Percentiles rank a stretch among this genome's conserved stretches.
phyloP scores from a whole-genome alignment of 1,284 basidiomycete genomes.

The Ceraceosorus guamensis region DNA sequence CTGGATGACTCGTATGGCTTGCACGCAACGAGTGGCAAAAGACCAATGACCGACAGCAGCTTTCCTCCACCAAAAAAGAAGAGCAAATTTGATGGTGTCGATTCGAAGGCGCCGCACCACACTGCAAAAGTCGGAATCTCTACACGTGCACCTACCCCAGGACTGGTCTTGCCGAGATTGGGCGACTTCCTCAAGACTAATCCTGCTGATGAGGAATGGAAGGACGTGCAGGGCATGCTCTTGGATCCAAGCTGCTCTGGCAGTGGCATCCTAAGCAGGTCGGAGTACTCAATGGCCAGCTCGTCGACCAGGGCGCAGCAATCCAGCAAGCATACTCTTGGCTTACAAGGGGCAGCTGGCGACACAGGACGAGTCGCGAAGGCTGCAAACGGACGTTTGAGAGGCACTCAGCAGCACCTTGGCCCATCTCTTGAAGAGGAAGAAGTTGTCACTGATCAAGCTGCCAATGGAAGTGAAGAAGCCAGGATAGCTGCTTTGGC shows the following conservation, averaged over 20 bases:
- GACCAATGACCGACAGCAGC: too few relatives aligned
- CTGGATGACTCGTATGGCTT: too few relatives aligned
- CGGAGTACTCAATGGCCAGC: too few relatives aligned
- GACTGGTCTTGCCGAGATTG: constrained; percentile 17
- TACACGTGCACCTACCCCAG: neutral
- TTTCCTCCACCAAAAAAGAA: too few relatives aligned
- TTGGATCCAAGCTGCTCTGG: constrained; percentile 37
- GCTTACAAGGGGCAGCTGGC: constrained; percentile 44
- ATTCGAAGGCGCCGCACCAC: constrained; percentile 1
- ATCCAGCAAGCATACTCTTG: constrained; percentile 36
- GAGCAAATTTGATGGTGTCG: constrained; percentile 1
- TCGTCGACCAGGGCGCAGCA: constrained; percentile 2
- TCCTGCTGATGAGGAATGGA: constrained; percentile 4
- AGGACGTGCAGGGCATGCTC: neutral
- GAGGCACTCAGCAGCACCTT: neutral
- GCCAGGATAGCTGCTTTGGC: constrained; percentile 17
- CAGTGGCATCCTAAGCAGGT: constrained; percentile 7
- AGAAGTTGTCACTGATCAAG: neutral
- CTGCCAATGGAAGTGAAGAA: neutral
- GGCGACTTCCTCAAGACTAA: constrained; percentile 35
- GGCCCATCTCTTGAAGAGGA: neutral
- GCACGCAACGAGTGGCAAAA: too few relatives aligned
- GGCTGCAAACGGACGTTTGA: neutral
- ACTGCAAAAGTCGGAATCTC: neutral
- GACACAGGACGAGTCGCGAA: constrained; percentile 19